A percentile compares a stretch with the other conserved stretches of the same genome.
Conservation (phyloP, 805 yeast species). For the Scheffersomyces coipomensis region DNA sequence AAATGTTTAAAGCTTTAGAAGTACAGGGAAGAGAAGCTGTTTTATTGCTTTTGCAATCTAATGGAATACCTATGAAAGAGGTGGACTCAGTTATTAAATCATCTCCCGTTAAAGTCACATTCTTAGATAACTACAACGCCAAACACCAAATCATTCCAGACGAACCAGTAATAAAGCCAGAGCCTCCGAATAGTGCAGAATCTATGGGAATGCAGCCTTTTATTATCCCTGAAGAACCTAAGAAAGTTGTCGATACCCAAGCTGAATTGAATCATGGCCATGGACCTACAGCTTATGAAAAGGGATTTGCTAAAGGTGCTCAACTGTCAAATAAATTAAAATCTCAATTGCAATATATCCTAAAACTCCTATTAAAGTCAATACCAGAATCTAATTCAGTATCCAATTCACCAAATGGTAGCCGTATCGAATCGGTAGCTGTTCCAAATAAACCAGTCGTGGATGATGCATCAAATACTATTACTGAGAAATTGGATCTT, state of each 20-base stretch:
- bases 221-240: conserved; percentile 2
- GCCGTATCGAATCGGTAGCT: not conserved
- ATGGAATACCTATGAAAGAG: conserved; percentile 19
- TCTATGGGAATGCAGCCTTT: conserved; percentile 19
- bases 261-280: conserved; percentile 16
- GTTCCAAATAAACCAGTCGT: conserved; percentile 9
- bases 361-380: conserved; percentile 8
- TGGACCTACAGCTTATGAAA: conserved; percentile 28
- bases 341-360: conserved; percentile 9
- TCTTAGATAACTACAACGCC: conserved; percentile 14
- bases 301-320: conserved; percentile 34
- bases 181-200: not conserved
- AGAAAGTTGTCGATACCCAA: not conserved
- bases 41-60: conserved; percentile 18
- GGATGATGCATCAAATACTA: conserved; percentile 35
- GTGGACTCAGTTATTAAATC: conserved; percentile 12
- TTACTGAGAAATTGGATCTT: conserved; percentile 29
- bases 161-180: not conserved
- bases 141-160: not conserved
- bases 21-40: conserved; percentile 35
- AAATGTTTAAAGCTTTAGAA: conserved; percentile 39
- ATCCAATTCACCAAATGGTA: not conserved
- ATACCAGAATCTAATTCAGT: conserved; percentile 1
- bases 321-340: conserved; percentile 24
- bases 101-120: conserved; percentile 27